A percentile compares a stretch with the other conserved stretches of the same genome.
These are phyloP conservation scores for Fagus crenata DNA, from an alignment of 306 rosid genomes.

Conservation along the genomic window DNA sequence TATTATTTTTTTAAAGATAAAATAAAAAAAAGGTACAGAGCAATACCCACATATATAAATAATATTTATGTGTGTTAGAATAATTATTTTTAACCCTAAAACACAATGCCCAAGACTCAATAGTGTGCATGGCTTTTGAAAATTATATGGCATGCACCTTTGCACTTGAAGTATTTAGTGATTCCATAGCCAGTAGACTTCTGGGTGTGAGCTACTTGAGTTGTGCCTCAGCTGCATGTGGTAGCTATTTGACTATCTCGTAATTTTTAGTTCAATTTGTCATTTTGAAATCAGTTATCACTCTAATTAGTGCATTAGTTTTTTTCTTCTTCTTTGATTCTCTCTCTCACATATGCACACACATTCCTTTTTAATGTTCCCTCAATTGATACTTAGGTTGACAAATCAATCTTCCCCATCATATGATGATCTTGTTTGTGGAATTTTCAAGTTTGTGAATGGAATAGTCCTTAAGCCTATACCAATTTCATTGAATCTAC, in stretches of 20 bases:
- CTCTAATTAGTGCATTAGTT: no score
- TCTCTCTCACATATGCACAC: not conserved
- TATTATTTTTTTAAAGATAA: no score
- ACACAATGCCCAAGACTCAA: not conserved
- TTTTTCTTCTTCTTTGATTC: not conserved
- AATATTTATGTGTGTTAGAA: no score
- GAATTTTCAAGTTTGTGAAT: not conserved
- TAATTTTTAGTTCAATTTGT: not conserved
- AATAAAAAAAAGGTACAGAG: no score
- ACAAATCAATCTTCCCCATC: not conserved
- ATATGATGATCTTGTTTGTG: not conserved
- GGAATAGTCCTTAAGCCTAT: not conserved
- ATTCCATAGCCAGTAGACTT: not conserved
- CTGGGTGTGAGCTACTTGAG: not conserved
- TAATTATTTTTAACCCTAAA: no score
- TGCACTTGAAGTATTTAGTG: not conserved
- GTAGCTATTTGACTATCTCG: not conserved
- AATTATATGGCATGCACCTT: not conserved
- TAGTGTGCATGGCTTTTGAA: not conserved
- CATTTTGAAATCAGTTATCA: no score
- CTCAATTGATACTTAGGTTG: not conserved
- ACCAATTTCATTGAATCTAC: not conserved
- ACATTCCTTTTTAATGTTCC: not conserved
- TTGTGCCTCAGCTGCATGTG: not conserved
- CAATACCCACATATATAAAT: no score